These are phyloP conservation scores for Fusarium setosum DNA, from an alignment of 2,329 filamentous ascomycete genomes.

Conservation along the genomic window DNA sequence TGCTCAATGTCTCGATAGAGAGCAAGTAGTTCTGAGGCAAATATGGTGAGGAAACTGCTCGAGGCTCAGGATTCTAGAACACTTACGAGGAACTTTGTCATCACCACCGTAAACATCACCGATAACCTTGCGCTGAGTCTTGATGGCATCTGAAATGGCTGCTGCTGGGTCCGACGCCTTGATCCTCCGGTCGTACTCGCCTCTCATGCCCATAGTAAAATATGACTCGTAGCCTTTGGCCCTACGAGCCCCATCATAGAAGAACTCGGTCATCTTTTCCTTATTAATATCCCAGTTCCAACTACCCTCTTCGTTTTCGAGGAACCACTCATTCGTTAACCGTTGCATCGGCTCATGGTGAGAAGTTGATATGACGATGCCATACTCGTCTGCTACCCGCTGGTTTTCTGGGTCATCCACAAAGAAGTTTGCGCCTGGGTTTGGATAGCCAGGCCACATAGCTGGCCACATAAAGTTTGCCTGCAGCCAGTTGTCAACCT, in stretches of 20 bases:
- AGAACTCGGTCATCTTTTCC: constrained; percentile 23
- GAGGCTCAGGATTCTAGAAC: accelerated
- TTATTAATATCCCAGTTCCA: constrained; percentile 33
- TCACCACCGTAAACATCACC: constrained; percentile 59
- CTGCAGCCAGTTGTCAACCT: constrained; percentile 43
- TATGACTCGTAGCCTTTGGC: constrained; percentile 18
- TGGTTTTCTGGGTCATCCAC: constrained; percentile 70
- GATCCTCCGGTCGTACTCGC: constrained; percentile 31
- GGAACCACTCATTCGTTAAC: constrained; percentile 31
- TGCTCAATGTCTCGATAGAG: constrained; percentile 74
- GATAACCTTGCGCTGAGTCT: constrained; percentile 65
- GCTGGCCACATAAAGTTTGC: constrained; percentile 76
- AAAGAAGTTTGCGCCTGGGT: constrained; percentile 67
- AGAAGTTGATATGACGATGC: constrained; percentile 24
- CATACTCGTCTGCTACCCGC: constrained; percentile 61
- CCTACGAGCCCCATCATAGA: constrained; percentile 18
- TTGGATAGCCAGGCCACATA: constrained; percentile 67
- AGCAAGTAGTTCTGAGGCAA: constrained; percentile 65
- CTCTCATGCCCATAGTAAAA: constrained; percentile 29
- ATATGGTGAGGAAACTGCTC: neutral
- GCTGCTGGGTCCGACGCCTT: constrained; percentile 16
- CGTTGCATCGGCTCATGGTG: constrained; percentile 35
- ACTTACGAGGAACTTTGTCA: constrained; percentile 56
- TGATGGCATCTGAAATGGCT: constrained; percentile 22
- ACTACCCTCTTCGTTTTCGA: constrained; percentile 10